phyloP scores from a whole-genome alignment of 192 early-diverging fungal species.

The Haplosporangium gracile region DNA sequence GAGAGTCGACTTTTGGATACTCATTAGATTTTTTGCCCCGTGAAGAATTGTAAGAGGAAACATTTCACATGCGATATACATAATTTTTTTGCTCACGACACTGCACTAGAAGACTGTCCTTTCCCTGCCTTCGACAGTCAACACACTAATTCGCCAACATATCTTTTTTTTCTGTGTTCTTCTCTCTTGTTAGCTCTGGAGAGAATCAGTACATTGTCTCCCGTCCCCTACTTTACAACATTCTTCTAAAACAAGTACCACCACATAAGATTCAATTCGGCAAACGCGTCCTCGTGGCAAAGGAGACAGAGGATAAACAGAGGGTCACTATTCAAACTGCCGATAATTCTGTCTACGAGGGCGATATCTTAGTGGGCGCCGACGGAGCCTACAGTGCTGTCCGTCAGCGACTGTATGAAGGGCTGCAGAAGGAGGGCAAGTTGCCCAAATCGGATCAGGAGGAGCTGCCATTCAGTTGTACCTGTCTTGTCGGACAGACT shows the following conservation, averaged over 20 bases:
- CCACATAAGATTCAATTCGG: constrained; percentile 16
- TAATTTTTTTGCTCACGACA: no score
- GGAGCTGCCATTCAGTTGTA: constrained; percentile 27
- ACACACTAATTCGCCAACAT: no score
- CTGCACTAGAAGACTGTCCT: no score
- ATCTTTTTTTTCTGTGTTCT: background rate
- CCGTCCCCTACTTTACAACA: constrained; percentile 23
- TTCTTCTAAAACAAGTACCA: constrained; percentile 17
- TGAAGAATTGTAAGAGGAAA: background rate
- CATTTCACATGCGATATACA: no score
- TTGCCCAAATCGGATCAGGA: constrained; percentile 18
- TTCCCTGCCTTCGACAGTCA: no score
- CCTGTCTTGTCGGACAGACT: constrained; percentile 36
- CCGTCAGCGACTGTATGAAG: constrained; percentile 34
- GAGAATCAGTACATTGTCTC: constrained; percentile 30
- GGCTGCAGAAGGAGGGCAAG: constrained; percentile 12
- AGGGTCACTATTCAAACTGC: constrained; percentile 23
- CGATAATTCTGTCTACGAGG: constrained; percentile 16
- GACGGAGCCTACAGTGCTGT: constrained; percentile 44
- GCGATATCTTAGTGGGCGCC: constrained; percentile 36
- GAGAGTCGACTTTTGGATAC: background rate
- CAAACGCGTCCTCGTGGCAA: constrained; percentile 18
- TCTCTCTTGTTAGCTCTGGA: constrained; percentile 16
- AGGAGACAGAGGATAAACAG: constrained; percentile 8
- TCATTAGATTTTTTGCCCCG: background rate